phyloP scores from a whole-genome alignment of 2,329 filamentous ascomycete genomes.

The Sclerotinia trifoliorum region DNA sequence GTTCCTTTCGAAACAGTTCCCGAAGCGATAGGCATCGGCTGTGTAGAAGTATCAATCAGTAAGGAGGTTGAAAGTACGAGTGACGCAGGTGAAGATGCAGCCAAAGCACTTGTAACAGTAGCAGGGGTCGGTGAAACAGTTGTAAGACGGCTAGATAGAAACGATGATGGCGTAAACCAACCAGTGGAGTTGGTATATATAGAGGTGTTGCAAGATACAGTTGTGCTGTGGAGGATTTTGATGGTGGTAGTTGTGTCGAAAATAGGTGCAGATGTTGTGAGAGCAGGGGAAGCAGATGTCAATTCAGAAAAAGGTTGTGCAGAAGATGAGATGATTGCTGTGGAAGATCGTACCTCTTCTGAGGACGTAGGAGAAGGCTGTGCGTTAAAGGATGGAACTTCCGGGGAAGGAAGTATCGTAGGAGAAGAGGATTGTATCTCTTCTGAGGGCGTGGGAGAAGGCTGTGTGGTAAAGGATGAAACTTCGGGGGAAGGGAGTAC shows the following conservation, averaged over 20 bases:
- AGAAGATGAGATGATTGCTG: not conserved
- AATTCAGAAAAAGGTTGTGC: not conserved
- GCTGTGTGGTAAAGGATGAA: not conserved
- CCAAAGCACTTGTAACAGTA: not conserved
- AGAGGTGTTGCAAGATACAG: conserved; percentile 12
- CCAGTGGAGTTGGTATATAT: conserved; percentile 1
- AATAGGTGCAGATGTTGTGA: conserved; percentile 1
- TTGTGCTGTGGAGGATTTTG: conserved; percentile 3
- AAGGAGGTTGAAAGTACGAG: not conserved
- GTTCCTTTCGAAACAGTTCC: not conserved
- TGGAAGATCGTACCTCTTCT: not conserved
- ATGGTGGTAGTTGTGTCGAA: conserved; percentile 1
- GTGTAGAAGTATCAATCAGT: conserved; percentile 16
- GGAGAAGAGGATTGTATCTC: not conserved
- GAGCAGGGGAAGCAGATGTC: not conserved
- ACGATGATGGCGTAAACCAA: not conserved
- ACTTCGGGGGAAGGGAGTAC: not conserved
- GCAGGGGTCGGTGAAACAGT: not conserved
- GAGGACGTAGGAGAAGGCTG: not conserved
- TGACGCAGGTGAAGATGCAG: not conserved
- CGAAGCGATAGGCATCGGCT: not conserved
- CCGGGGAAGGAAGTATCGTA: not conserved
- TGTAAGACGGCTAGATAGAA: conserved; percentile 5
- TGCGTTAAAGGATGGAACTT: not conserved
- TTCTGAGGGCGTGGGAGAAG: not conserved